Base-by-base conservation (phyloP, 257 asterid genomes). In the Solanum chiquidenum region DNA sequence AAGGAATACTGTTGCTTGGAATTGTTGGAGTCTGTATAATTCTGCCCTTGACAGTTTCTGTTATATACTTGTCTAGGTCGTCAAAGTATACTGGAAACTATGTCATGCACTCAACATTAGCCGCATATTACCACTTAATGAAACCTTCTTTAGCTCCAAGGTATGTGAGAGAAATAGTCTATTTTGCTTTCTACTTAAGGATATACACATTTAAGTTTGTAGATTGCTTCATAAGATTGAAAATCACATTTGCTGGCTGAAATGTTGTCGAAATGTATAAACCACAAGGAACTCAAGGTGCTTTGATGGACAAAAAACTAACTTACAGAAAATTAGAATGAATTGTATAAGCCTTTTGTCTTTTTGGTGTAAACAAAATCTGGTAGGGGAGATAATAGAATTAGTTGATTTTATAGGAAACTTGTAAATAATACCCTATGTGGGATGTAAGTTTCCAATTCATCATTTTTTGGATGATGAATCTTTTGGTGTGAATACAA, bases 61-160 rank as follows among this genome's bases (percentile, higher is more conserved):
- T 96, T 83, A 91, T 97, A 89, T 96, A 97, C 90, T 92, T 97
- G 90, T 94, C 99, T 86, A 93, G 98, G 93, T 97, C 99, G 23
- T 91, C 99, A 66, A 97, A 97, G 80, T 97, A 97, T 89, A 94
- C 99, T 31, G 99, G 99, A 91, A 97, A 97, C 88, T 97, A 96
- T 92, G 99, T 97, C 89, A 95, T 95, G 99, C 99, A 97, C 89
- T 94, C 95, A 27, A 97, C 99, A 2, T 90, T 97, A 92, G 94
- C 92, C 88, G 95, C 99, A 68, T 97, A 97, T 90, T 97, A 95
- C 95, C 94, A 94, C 90, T 92, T 93, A 87, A 97, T 97, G 99
- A 97, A 96, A 91, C 99, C 98, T 86, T 97, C 98, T 58, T 93
- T 97, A 89, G 99, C 99, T 91, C 99, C 99, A 91, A 97, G 99